Evolutionary conservation across 768 basidiomycete species (phyloP).

Genomic region (Trametes meyenii): DNA sequence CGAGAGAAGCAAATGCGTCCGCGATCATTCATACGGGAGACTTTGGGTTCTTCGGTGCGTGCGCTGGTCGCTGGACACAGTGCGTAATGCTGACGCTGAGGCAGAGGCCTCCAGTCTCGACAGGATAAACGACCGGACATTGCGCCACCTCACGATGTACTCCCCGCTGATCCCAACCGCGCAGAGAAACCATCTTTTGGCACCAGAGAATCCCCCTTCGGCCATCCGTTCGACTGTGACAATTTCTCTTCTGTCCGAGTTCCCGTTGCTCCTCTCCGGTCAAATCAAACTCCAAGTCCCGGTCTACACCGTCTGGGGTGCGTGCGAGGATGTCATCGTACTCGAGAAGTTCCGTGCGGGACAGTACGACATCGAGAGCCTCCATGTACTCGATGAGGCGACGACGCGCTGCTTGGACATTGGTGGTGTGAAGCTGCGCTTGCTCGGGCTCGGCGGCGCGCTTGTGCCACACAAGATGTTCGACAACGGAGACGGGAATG

Average conservation of each 20-base stretch:
- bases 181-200: slow-evolving; percentile 77
- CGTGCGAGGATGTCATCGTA: slow-evolving; percentile 93
- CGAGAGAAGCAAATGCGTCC: slow-evolving; percentile 83
- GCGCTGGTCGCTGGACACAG: background rate
- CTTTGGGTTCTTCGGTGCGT: slow-evolving; percentile 94
- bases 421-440: slow-evolving; percentile 89
- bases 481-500: slow-evolving; percentile 89
- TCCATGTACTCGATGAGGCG: slow-evolving; percentile 92
- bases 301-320: slow-evolving; percentile 96
- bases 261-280: slow-evolving; percentile 87
- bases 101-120: slow-evolving; percentile 79
- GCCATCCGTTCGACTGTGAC: slow-evolving; percentile 73
- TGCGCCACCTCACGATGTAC: slow-evolving; percentile 95
- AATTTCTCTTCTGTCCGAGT: slow-evolving; percentile 87
- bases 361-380: slow-evolving; percentile 83
- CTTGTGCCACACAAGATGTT: slow-evolving; percentile 95
- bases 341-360: slow-evolving; percentile 91
- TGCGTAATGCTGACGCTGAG: slow-evolving; percentile 9
- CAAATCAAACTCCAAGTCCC: slow-evolving; percentile 91
- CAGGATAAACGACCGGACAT: slow-evolving; percentile 92
- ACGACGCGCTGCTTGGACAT: slow-evolving; percentile 91
- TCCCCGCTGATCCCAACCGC: slow-evolving; percentile 89
- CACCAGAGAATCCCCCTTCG: slow-evolving; percentile 67
- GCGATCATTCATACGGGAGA: slow-evolving; percentile 98
- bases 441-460: slow-evolving; percentile 96